Percentiles rank a stretch among this genome's conserved stretches.
Conservation (phyloP, 768 basidiomycete genomes). For the Amanita subjunquillea region DNA sequence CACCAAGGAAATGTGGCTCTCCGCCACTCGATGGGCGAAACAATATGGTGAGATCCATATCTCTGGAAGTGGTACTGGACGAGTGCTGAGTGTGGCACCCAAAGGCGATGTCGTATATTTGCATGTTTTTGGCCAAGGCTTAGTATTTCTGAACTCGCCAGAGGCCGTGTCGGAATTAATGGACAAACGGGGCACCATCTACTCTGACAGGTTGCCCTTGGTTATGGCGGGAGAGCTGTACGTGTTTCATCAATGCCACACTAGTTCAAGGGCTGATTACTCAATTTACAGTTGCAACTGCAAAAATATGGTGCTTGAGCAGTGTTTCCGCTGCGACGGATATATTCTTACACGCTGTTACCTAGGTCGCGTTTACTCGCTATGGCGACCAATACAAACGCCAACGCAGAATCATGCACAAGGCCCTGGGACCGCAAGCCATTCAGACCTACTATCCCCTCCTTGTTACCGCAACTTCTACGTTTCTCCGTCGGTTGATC, state of each 20-base stretch:
- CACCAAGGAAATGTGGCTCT: constrained; percentile 53
- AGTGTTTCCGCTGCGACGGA: neutral
- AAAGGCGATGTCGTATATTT: constrained; percentile 57
- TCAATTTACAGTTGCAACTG: constrained; percentile 41
- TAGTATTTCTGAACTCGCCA: constrained; percentile 57
- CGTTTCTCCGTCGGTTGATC: constrained; percentile 47
- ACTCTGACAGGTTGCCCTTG: constrained; percentile 63
- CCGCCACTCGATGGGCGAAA: constrained; percentile 50
- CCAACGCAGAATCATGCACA: constrained; percentile 58
- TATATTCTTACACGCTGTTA: neutral
- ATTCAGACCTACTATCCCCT: constrained; percentile 51
- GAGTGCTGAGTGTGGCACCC: constrained; percentile 5
- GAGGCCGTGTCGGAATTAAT: constrained; percentile 53
- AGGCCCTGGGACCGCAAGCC: constrained; percentile 42
- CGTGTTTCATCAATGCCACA: constrained; percentile 17
- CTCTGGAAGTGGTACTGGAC: neutral
- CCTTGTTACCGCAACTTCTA: constrained; percentile 43
- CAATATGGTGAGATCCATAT: constrained; percentile 40
- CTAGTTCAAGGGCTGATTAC: constrained; percentile 6
- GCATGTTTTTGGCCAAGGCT: constrained; percentile 53
- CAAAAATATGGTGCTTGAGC: constrained; percentile 44
- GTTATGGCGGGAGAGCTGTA: constrained; percentile 66
- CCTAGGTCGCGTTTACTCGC: constrained; percentile 51
- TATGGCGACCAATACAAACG: constrained; percentile 55
- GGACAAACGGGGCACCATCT: constrained; percentile 61